These are phyloP conservation scores for Claviceps africana DNA, from an alignment of 2,329 filamentous ascomycete genomes.

Conservation along the genomic window DNA sequence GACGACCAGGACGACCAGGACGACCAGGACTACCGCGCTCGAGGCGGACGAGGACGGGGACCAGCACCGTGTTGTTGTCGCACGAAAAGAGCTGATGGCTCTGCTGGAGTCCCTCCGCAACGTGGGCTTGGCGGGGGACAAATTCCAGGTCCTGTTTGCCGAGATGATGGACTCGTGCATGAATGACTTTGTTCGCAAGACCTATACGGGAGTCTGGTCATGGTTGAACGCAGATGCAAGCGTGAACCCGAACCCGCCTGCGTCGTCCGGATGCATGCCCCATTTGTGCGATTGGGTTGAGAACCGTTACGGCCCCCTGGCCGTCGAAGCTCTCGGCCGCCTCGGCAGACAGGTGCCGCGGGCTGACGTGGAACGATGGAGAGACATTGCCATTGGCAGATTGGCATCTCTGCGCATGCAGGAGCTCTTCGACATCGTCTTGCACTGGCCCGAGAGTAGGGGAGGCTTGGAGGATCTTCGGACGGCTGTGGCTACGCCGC, in stretches of 20 bases:
- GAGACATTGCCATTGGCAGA: constrained; percentile 53
- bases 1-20: too few species aligned
- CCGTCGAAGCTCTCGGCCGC: constrained; percentile 43
- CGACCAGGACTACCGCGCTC: not conserved
- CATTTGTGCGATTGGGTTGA: constrained; percentile 55
- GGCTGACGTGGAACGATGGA: constrained; percentile 52
- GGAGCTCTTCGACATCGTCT: constrained; percentile 67
- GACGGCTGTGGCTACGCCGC: constrained; percentile 52
- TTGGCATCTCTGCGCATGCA: constrained; percentile 55
- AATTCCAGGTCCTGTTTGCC: constrained; percentile 57
- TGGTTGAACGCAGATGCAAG: constrained; percentile 10
- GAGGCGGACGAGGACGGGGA: constrained; percentile 3
- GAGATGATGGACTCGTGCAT: constrained; percentile 56
- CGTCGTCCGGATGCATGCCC: constrained; percentile 32
- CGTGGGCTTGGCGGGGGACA: constrained; percentile 55
- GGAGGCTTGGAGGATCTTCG: constrained; percentile 63
- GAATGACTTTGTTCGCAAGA: constrained; percentile 44
- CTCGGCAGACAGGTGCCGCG: constrained; percentile 33
- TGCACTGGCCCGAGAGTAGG: constrained; percentile 57
- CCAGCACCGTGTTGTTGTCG: constrained; percentile 18
- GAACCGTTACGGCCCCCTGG: constrained; percentile 49
- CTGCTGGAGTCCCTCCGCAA: constrained; percentile 46
- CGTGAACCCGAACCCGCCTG: constrained; percentile 1
- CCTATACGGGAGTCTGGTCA: constrained; percentile 50
- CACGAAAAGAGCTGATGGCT: constrained; percentile 37